These are phyloP conservation scores for Hura crepitans DNA, from an alignment of 441 rosid species.

Conservation along the genomic window DNA sequence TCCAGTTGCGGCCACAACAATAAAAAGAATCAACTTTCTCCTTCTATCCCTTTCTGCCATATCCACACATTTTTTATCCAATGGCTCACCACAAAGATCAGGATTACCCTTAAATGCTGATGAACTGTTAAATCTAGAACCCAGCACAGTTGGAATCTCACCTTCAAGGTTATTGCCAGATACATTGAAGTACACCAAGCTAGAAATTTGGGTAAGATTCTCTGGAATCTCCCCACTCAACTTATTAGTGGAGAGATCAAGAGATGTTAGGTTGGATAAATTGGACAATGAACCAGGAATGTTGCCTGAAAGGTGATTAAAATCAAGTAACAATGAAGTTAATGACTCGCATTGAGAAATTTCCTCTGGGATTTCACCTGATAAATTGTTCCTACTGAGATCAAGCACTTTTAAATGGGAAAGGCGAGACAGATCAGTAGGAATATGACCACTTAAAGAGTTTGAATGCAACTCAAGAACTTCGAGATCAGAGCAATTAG, in stretches of 20 bases:
- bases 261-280: slow-evolving; percentile 48
- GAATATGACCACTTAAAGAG: slow-evolving; percentile 56
- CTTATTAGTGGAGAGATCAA: slow-evolving; percentile 80
- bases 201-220: slow-evolving; percentile 40
- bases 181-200: slow-evolving; percentile 64
- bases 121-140: slow-evolving; percentile 57
- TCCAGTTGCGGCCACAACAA: slow-evolving; percentile 52
- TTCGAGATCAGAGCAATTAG: slow-evolving; percentile 82
- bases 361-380: slow-evolving; percentile 62
- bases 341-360: slow-evolving; percentile 51
- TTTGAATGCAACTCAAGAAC: slow-evolving; percentile 68
- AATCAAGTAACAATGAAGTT: slow-evolving; percentile 47
- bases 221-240: slow-evolving; percentile 72
- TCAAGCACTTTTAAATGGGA: slow-evolving; percentile 53
- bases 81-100: slow-evolving; percentile 73
- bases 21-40: slow-evolving; percentile 56
- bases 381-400: slow-evolving; percentile 63
- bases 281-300: slow-evolving; percentile 58
- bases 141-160: slow-evolving; percentile 57
- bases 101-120: slow-evolving; percentile 55
- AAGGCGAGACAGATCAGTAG: slow-evolving; percentile 63
- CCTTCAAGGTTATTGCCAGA: slow-evolving; percentile 72
- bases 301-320: slow-evolving; percentile 63
- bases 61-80: slow-evolving; percentile 46
- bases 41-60: slow-evolving; percentile 38